Conservation (phyloP, 305 asterid genomes). For the Plantago coronopus region DNA sequence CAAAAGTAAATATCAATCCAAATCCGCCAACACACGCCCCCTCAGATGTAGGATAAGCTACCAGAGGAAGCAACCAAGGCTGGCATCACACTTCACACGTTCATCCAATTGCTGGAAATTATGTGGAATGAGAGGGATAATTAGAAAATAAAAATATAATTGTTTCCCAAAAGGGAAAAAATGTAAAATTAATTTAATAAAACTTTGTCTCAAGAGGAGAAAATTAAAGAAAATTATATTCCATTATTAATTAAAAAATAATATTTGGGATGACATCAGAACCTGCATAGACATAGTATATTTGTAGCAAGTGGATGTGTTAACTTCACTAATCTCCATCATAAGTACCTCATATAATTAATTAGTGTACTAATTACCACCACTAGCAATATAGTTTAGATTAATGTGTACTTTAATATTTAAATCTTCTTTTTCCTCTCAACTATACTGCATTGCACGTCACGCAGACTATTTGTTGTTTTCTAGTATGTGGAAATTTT, state of each 20-base stretch:
- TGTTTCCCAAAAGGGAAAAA: no score
- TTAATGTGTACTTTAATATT: no score
- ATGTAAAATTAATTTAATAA: no score
- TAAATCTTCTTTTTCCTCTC: constrained; percentile 2
- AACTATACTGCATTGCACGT: constrained; percentile 30
- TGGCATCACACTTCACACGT: not conserved
- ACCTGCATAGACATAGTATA: constrained; percentile 8
- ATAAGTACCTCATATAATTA: not conserved
- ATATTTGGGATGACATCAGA: constrained; percentile 18
- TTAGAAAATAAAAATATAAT: not conserved
- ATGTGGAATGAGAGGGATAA: not conserved
- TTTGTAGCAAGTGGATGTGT: not conserved
- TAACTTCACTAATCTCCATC: constrained; percentile 2
- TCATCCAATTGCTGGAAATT: not conserved
- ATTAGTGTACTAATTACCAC: no score
- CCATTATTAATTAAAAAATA: no score
- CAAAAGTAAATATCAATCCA: not conserved
- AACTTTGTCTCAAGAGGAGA: no score
- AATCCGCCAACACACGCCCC: no score
- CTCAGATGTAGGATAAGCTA: no score
- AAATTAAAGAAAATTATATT: constrained; percentile 4
- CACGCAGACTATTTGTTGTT: constrained; percentile 6
- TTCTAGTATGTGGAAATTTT: no score
- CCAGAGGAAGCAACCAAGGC: no score
- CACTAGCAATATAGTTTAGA: no score